phyloP scores from a whole-genome alignment of 495 filamentous ascomycete species.

The Symbiotaphrina buchneri region DNA sequence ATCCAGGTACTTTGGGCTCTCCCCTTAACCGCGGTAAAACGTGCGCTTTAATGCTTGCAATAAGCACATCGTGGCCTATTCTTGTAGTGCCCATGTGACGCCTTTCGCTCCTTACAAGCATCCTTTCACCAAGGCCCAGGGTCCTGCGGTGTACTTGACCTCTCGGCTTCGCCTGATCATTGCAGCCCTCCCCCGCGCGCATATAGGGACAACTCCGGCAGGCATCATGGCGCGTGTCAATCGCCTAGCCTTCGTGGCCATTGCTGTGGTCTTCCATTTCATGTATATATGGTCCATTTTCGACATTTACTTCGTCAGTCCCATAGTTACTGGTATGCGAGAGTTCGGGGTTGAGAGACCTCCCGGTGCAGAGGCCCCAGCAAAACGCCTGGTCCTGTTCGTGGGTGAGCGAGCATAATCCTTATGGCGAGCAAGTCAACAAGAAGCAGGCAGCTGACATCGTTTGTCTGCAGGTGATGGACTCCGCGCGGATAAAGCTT shows the following conservation, averaged over 20 bases:
- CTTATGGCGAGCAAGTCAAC: too few relatives aligned
- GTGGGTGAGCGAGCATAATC: slow-evolving; percentile 38
- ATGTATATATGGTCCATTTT: slow-evolving; percentile 95
- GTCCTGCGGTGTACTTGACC: too few relatives aligned
- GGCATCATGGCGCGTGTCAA: slow-evolving; percentile 27
- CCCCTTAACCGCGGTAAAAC: too few relatives aligned
- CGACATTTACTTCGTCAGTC: slow-evolving; percentile 97
- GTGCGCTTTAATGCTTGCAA: too few relatives aligned
- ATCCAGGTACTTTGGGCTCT: too few relatives aligned
- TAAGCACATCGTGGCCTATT: too few relatives aligned
- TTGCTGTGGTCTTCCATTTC: slow-evolving; percentile 84
- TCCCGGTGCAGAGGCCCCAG: slow-evolving; percentile 41
- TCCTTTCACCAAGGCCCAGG: too few relatives aligned
- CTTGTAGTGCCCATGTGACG: too few relatives aligned
- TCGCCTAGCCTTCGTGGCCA: slow-evolving; percentile 71
- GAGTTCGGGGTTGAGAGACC: slow-evolving; percentile 48
- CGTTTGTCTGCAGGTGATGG: slow-evolving; percentile 39
- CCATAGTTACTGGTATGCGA: slow-evolving; percentile 89
- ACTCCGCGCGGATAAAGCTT: slow-evolving; percentile 91
- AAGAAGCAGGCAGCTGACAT: background rate
- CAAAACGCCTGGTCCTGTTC: slow-evolving; percentile 77
- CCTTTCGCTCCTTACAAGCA: too few relatives aligned
- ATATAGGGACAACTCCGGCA: too few relatives aligned
- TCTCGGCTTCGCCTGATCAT: too few relatives aligned
- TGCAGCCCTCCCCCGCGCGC: too few relatives aligned